These are phyloP conservation scores for Tothia fuscella DNA, from an alignment of 2,329 filamentous ascomycete species.

Conservation along the genomic window DNA sequence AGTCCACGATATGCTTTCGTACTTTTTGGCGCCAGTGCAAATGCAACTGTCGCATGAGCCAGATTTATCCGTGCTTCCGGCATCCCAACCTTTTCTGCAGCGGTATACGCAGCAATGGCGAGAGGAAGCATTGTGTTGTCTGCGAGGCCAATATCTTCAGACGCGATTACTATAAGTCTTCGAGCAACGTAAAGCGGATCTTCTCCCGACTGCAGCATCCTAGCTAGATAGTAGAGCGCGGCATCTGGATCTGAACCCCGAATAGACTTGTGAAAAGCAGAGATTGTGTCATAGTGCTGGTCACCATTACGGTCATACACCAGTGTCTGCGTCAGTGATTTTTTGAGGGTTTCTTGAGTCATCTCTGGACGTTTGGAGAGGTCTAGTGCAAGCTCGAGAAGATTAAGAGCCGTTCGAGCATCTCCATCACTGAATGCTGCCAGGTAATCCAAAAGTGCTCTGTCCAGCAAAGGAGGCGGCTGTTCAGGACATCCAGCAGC, in stretches of 20 bases:
- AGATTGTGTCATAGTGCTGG: constrained; percentile 96
- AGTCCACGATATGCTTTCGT: constrained; percentile 76
- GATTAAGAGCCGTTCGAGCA: constrained; percentile 81
- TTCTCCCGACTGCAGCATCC: constrained; percentile 92
- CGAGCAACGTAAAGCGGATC: constrained; percentile 87
- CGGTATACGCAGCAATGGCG: constrained; percentile 75
- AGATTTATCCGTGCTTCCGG: constrained; percentile 89
- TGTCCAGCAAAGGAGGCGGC: constrained; percentile 53
- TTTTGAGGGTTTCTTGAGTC: constrained; percentile 67
- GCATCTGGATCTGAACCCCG: constrained; percentile 80
- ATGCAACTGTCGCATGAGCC: constrained; percentile 72
- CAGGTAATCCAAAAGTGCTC: constrained; percentile 68
- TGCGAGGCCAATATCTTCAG: constrained; percentile 84
- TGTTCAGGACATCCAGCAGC: constrained; percentile 16
- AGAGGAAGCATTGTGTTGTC: constrained; percentile 75
- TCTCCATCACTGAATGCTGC: constrained; percentile 84
- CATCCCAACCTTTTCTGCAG: constrained; percentile 86
- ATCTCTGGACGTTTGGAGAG: constrained; percentile 52
- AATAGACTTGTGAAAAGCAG: constrained; percentile 91
- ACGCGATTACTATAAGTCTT: constrained; percentile 87
- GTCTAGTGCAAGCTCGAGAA: constrained; percentile 79
- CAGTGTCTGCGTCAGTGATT: constrained; percentile 75
- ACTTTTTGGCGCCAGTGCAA: constrained; percentile 72
- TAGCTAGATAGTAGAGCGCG: constrained; percentile 82
- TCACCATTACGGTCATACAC: constrained; percentile 93